Base-by-base conservation (phyloP, 352 stramenopile genomes). In the Globisporangium perplexum region DNA sequence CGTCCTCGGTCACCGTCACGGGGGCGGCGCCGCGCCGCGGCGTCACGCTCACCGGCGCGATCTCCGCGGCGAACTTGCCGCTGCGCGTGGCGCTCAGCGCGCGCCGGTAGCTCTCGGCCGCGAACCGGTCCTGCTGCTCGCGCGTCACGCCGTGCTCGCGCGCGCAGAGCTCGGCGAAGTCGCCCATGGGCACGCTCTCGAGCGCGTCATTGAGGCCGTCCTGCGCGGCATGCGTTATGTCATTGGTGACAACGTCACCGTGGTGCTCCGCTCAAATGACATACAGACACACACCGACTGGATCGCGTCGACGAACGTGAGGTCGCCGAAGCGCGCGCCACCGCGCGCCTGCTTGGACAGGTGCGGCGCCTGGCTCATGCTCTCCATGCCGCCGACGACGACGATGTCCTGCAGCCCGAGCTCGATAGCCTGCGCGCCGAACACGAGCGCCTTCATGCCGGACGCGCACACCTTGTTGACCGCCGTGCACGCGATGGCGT, bases 391-490 rank as follows among this genome's bases (percentile, higher is more conserved):
- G 30, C 91, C 95, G 7, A 94, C 87, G 23, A 98, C 70, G 22
- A 98, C 74, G 20, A 95, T 73, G 57, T 86, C 75, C 3, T 65
- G 60, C 46, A 78, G 54, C 3, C 88, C 90, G 39, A 98, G 65
- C 68, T 89, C 82, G 45, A 98, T 95, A n/a, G 72, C 55, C 60
- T 96, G 85, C 7, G 88, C 69, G 7, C 68, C 86, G 49, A 98
- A 73, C 68, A 91, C 89, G 24, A 91, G 55, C 28, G 88, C 77
- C 66, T 98, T 98, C 85, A 98, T 95, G 47, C 90, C 89, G 1
- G 73, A 94, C 6, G 89, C 95, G 69, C 96, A 99, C 22, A 99
- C 95, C 72, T 99, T 99, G 77, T 99, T 99, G n/a, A 99, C 77
- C 1, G 91, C 98, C 20, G 93, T 98, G 66, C 92, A 98, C 18